These are phyloP conservation scores for Candida ortonii DNA, from an alignment of 805 yeast genomes.

Conservation along the genomic window DNA sequence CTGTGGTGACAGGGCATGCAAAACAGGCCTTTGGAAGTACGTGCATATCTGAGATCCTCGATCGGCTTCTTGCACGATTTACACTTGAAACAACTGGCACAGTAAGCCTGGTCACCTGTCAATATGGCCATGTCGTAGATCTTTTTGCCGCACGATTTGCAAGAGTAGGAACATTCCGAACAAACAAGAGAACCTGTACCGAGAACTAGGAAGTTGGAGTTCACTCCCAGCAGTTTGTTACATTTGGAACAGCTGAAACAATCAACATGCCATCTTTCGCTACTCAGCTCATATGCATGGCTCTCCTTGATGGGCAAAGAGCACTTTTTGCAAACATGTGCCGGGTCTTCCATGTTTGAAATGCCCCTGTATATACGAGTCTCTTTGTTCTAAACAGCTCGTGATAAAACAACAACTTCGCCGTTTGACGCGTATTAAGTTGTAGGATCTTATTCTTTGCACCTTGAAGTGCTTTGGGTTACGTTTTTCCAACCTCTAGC, in stretches of 20 bases:
- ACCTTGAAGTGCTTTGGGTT: no score
- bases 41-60: constrained; percentile 85
- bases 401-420: no score
- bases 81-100: constrained; percentile 86
- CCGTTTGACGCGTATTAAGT: no score
- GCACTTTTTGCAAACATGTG: constrained; percentile 37
- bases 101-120: constrained; percentile 94
- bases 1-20: constrained; percentile 92
- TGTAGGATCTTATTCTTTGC: no score
- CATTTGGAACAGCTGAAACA: constrained; percentile 93
- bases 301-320: constrained; percentile 70
- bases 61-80: constrained; percentile 82
- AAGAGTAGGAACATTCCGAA: constrained; percentile 86
- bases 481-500: no score
- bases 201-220: constrained; percentile 83
- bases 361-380: neutral
- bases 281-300: constrained; percentile 92
- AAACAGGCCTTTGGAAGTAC: constrained; percentile 88
- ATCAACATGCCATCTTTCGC: constrained; percentile 91
- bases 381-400: no score
- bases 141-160: constrained; percentile 79
- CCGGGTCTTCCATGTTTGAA: constrained; percentile 13
- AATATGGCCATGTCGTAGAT: constrained; percentile 91
- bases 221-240: constrained; percentile 71
- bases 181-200: constrained; percentile 93